A percentile compares a stretch with the other conserved stretches of the same genome.
Conservation (phyloP, 2,329 filamentous ascomycete species). For the Penicillium griseofulvum region DNA sequence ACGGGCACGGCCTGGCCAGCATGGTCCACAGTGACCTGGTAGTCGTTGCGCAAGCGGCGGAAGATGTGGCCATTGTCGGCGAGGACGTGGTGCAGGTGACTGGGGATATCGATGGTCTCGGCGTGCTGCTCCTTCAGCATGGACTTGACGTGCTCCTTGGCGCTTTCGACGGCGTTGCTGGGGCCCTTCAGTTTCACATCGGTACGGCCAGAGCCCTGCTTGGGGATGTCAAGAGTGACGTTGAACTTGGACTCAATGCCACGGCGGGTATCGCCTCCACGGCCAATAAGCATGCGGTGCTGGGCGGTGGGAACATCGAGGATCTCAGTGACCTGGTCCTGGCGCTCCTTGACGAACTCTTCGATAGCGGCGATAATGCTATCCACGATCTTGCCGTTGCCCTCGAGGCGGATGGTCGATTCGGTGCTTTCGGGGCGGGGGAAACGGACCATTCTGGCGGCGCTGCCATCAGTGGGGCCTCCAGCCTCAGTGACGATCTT, state of each 20-base stretch:
- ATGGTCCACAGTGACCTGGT: constrained; percentile 89
- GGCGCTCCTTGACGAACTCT: constrained; percentile 75
- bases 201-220: constrained; percentile 79
- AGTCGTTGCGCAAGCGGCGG: constrained; percentile 80
- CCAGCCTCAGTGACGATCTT: constrained; percentile 84
- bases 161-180: constrained; percentile 74
- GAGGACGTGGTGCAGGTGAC: constrained; percentile 76
- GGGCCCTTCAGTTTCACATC: constrained; percentile 83
- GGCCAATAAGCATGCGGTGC: constrained; percentile 86
- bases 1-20: constrained; percentile 70
- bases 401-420: constrained; percentile 83
- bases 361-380: constrained; percentile 83
- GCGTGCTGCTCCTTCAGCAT: constrained; percentile 83
- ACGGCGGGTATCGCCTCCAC: constrained; percentile 82
- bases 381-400: constrained; percentile 77
- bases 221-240: constrained; percentile 85
- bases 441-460: constrained; percentile 90
- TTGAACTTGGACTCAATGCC: constrained; percentile 82
- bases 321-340: constrained; percentile 74
- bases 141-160: constrained; percentile 75
- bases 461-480: constrained; percentile 79
- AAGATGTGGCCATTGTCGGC: constrained; percentile 87
- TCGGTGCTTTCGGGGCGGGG: constrained; percentile 82
- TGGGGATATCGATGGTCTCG: constrained; percentile 81
- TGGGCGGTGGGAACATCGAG: constrained; percentile 85